Conservation (phyloP, 106 monocot genomes). For the Gastrodia elata region DNA sequence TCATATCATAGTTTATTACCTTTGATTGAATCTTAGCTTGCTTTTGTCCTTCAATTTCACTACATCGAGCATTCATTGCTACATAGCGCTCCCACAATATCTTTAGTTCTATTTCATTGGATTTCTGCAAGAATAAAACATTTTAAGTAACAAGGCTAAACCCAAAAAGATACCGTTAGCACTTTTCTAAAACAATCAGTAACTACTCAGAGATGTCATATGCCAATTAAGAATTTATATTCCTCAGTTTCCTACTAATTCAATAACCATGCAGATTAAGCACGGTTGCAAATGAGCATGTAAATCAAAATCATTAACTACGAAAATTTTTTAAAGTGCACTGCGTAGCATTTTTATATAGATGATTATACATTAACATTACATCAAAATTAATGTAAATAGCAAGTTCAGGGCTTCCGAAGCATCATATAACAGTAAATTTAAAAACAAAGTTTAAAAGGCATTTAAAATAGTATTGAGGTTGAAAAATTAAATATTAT, state of each 20-base stretch:
- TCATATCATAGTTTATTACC: slow-evolving; percentile 25
- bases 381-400: background rate
- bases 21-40: slow-evolving; percentile 52
- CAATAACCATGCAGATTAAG: background rate
- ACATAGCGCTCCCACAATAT: slow-evolving; percentile 61
- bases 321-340: background rate
- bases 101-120: slow-evolving; percentile 53
- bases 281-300: background rate
- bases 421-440: background rate
- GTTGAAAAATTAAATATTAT: no score
- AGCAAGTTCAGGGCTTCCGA: background rate
- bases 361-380: background rate
- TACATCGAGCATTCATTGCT: slow-evolving; percentile 41
- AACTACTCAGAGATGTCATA: background rate
- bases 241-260: background rate
- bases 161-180: background rate
- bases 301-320: slow-evolving; percentile 2
- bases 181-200: background rate
- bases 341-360: background rate
- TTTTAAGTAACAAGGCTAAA: background rate
- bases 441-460: background rate
- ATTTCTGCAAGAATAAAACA: slow-evolving; percentile 43
- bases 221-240: background rate
- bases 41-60: slow-evolving; percentile 70
- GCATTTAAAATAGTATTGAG: no score